Base-by-base conservation (phyloP, 2,329 filamentous ascomycete genomes). In the Raffaelea deltoideospora region DNA sequence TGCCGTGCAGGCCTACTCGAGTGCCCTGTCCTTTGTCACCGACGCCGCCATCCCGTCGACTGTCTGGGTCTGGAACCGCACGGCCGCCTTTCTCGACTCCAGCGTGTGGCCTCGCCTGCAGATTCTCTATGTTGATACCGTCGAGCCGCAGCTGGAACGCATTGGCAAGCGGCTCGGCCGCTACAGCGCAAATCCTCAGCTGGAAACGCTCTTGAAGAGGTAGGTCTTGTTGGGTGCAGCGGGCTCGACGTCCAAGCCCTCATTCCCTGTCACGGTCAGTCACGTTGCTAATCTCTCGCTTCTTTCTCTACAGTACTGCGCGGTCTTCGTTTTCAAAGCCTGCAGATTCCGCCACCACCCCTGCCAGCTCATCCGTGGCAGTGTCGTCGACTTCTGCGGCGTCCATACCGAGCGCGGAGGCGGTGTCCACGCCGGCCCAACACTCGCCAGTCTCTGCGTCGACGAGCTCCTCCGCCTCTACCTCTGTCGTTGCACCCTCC, bases 131-230 rank as follows among this genome's bases (percentile, higher is more conserved):
- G 72, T 78, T 10, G 78, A 94, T 51, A 94, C 93, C 48, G 87
- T 98, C 4, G 87, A 96, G 59, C 92, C 92, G 13, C 92, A 98
- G 57, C 68, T 98, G 13, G 72, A 88, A 39, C 84, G 86, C 49
- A 96, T 98, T 49, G 83, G 84, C 11, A 81, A 95, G 60, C 77
- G 87, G 32, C 69, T 98, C 10, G 87, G 86, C 29, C 68, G 80
- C 33, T 83, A 86, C 56, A 76, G 67, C 45, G 67, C 71, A 17
- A 61, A 57, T 39, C 45, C 48, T 23, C 15, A 24, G 8, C 33
- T 14, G 24, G 37, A 37, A 18, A 35, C 42, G 1, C 18, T 20
- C 21, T 29, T 26, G 13, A 37, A 19, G 35, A 24, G 28, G n/a
- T n/a, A n/a, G n/a, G n/a, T n/a, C n/a, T n/a, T n/a, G n/a, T n/a